These are phyloP conservation scores for Leersia perrieri DNA, from an alignment of 176 grass and related monocot species.

Conservation along the genomic window DNA sequence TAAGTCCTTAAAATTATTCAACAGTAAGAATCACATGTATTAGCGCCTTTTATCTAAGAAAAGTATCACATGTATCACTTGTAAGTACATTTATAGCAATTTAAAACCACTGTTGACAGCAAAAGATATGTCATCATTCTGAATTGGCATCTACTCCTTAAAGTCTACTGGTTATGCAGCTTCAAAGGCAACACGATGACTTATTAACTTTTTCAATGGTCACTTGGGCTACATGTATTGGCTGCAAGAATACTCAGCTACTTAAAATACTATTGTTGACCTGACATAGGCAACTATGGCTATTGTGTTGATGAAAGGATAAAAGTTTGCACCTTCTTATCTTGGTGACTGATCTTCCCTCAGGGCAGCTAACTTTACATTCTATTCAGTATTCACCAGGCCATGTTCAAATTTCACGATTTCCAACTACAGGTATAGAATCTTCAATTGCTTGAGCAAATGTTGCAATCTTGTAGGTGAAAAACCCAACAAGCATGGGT, in stretches of 20 bases:
- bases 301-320: slow-evolving; percentile 23
- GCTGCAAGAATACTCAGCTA: neutral
- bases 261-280: slow-evolving; percentile 11
- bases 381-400: slow-evolving; percentile 16
- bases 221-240: slow-evolving; percentile 14
- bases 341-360: slow-evolving; percentile 20
- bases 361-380: neutral
- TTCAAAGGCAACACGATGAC: slow-evolving; percentile 7
- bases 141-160: slow-evolving; percentile 4
- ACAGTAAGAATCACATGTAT: slow-evolving; percentile 24
- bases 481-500: slow-evolving; percentile 93
- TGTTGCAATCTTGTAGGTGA: slow-evolving; percentile 88
- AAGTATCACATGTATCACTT: slow-evolving; percentile 21
- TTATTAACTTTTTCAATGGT: slow-evolving; percentile 22
- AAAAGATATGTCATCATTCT: slow-evolving; percentile 24
- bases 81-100: slow-evolving; percentile 6
- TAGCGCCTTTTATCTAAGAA: too few species aligned
- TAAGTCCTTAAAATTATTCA: slow-evolving; percentile 2
- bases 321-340: slow-evolving; percentile 23
- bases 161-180: slow-evolving; percentile 14
- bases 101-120: slow-evolving; percentile 4
- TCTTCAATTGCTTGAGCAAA: slow-evolving; percentile 81
- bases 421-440: slow-evolving; percentile 41
- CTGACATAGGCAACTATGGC: neutral
- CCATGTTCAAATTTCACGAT: slow-evolving; percentile 51